These are phyloP conservation scores for Geotrichum restrictum DNA, from an alignment of 1,139 yeast species.

Conservation along the genomic window DNA sequence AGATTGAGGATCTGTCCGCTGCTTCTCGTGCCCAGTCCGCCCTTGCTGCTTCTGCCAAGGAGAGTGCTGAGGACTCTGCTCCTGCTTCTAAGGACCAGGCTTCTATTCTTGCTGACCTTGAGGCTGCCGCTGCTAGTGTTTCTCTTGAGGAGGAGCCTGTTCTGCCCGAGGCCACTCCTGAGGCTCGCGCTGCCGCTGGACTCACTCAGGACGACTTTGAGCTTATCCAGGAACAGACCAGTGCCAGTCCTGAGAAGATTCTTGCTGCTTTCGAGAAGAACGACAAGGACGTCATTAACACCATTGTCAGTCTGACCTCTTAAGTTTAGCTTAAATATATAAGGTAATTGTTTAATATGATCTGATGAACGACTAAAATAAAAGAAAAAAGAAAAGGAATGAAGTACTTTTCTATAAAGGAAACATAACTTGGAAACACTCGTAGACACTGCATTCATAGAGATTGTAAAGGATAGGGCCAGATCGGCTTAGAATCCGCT, in stretches of 20 bases:
- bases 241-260: constrained; percentile 83
- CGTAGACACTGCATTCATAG: no score
- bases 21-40: constrained; percentile 23
- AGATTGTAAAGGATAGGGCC: no score
- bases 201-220: constrained; percentile 73
- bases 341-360: background rate
- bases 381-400: no score
- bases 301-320: constrained; percentile 73
- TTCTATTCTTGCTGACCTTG: constrained; percentile 84
- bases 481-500: no score
- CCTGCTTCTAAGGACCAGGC: constrained; percentile 58
- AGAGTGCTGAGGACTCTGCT: constrained; percentile 43
- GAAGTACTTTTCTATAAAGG: no score
- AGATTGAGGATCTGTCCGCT: constrained; percentile 46
- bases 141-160: constrained; percentile 30
- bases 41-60: constrained; percentile 44
- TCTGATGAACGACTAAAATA: no score
- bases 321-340: constrained; percentile 20
- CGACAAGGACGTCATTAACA: constrained; percentile 92
- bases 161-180: constrained; percentile 56
- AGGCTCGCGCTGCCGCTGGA: constrained; percentile 74
- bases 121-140: constrained; percentile 63
- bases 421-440: no score
- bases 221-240: constrained; percentile 84
- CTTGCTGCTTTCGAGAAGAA: constrained; percentile 83